Evolutionary conservation across 73 alveolate species (phyloP).

Genomic region (Paraurostyla sp.): DNA sequence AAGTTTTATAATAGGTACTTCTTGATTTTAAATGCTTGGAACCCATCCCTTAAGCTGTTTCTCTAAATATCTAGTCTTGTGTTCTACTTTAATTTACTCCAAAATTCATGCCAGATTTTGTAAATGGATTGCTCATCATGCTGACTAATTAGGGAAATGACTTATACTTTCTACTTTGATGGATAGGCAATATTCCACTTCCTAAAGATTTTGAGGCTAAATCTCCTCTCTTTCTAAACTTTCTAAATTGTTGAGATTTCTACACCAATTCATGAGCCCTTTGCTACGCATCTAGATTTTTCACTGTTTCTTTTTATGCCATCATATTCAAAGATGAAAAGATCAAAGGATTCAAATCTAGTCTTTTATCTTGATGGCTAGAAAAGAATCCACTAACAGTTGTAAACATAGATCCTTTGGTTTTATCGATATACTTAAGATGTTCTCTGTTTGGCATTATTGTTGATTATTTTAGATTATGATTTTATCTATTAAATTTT

Average conservation of each 20-base stretch:
- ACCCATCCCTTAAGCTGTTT: not conserved
- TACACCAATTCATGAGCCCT: not conserved
- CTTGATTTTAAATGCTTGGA: constrained; percentile 35
- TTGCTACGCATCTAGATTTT: not conserved
- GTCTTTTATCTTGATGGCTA: constrained; percentile 2
- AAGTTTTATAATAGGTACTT: constrained; percentile 20
- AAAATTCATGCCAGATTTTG: constrained; percentile 9
- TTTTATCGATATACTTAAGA: not conserved
- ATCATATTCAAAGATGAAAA: constrained; percentile 23
- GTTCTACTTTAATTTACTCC: not conserved
- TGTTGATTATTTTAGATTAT: not conserved
- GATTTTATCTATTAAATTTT: not conserved
- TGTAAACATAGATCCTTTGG: not conserved
- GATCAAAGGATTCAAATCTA: not conserved
- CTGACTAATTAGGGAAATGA: constrained; percentile 34
- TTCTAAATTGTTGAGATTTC: not conserved
- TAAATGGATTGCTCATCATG: constrained; percentile 39
- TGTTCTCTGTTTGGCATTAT: constrained; percentile 26
- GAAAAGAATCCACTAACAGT: constrained; percentile 30
- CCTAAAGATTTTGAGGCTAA: not conserved
- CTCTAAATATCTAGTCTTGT: not conserved
- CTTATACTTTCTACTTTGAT: constrained; percentile 11
- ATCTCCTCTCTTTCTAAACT: not conserved
- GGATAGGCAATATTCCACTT: constrained; percentile 19
- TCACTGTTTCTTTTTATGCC: constrained; percentile 8